Percentiles rank a stretch among this genome's conserved stretches.
phyloP scores from a whole-genome alignment of 83 land plant species.

The Thuja plicata region DNA sequence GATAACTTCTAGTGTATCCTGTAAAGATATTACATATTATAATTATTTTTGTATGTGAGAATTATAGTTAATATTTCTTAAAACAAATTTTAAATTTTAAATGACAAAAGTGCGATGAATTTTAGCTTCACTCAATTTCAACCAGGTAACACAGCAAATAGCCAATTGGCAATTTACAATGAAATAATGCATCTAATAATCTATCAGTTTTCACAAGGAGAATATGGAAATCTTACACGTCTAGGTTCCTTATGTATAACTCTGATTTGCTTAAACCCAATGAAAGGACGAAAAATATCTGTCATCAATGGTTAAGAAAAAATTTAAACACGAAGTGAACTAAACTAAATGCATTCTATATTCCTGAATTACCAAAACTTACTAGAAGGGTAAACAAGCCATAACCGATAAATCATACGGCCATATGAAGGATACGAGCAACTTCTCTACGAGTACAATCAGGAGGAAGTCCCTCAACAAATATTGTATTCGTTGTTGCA shows the following conservation, averaged over 20 bases:
- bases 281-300: conserved; percentile 57
- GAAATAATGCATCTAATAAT: background rate
- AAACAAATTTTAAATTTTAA: background rate
- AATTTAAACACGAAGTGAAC: background rate
- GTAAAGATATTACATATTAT: background rate
- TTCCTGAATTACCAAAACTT: too few species aligned
- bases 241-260: conserved; percentile 72
- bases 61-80: background rate
- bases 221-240: conserved; percentile 41
- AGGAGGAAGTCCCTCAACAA: conserved; percentile 71
- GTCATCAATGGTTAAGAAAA: conserved; percentile 22
- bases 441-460: conserved; percentile 30
- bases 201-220: background rate
- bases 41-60: background rate
- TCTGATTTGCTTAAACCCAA: conserved; percentile 35
- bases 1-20: background rate
- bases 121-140: background rate
- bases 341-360: background rate
- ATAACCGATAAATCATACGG: background rate
- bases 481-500: conserved; percentile 45
- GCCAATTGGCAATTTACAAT: background rate
- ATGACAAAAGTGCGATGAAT: background rate
- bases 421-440: conserved; percentile 50
- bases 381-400: too few species aligned
- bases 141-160: background rate